Base-by-base conservation (phyloP, 148 eudicot species). In the Silene latifolia region DNA sequence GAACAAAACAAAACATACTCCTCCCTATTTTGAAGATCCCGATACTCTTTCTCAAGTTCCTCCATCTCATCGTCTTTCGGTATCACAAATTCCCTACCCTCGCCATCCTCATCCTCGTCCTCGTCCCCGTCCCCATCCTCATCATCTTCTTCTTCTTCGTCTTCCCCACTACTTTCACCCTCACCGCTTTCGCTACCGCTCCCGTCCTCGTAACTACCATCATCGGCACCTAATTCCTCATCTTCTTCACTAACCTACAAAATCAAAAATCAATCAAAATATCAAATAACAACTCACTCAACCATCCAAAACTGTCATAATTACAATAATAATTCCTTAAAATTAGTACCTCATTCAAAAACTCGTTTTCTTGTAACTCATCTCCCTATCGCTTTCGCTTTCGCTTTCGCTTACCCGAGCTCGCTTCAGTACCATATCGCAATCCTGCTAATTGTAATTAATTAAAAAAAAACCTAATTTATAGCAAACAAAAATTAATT, bases 11-110 rank as follows among this genome's bases (percentile, higher is more conserved):
- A 76, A 66, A 21, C 98, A 88, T 89, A 94, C 98, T 88, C 84
- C 83, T 94, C 98, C 81, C 65, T 69, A 57, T 87, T 82, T 74
- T 77, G 85, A 77, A 90, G 83, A 68, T 84, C 85, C 66, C 67
- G 80, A 44, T 84, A 84, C 76, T 91, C 96, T 78, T 89, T 90
- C 78, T 94, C 93, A 19, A 94, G 93, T 65, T 91, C 92, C 76
- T 91, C 88, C 86, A 94, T 78, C 81, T 90, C 97, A 32, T 81
- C 89, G 67, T 81, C 86, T 69, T 86, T 83, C 14, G 25, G 75
- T 7, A 23, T 69, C 48, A 42, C 80, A 47, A 66, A 79, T 35
- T 61, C 58, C 9, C 8, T 62, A 59, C 35, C 64, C 25, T 65
- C 79, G 4, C 59, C 79, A n/a, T 77, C 80, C 1, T 80, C 82